Evolutionary conservation across 2,329 filamentous ascomycete genomes (phyloP), one percentile per base, ranked within the genome.

Genomic region (Stemphylium lycopersici): DNA sequence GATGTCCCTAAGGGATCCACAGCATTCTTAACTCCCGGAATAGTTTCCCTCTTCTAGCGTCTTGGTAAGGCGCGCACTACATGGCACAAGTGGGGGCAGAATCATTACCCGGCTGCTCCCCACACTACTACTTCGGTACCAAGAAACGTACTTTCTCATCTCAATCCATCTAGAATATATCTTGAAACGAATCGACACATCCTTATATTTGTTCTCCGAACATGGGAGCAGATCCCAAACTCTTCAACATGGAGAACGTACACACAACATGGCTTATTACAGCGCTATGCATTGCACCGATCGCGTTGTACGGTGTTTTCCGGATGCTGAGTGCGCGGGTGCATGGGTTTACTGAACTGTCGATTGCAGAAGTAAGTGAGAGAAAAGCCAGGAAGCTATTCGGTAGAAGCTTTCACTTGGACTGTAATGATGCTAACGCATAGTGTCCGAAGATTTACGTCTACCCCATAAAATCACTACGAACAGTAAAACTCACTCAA

Each of bases 391-490:
- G 8, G 11, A 32, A 22, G 2, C 2, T 24, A 4, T 1, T 15
- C 13, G 11, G 13, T 4, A 6, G 6, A 29, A 29, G 26, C 2
- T 2, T 11, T 29, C 2, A 29, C 11, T 11, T 29, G 26, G 8
- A 11, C 7, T 29, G 26, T 29, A 29, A 7, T 26, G 4, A 12
- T 39, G 38, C 52, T 63, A n/a, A 61, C 34, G 44, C 13, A 2
- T 12, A 10, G 8, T 11, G 6, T 10, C 42, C 10, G 15, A 12
- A 79, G 73, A 74, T 81, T 12, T 78, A 78, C 52, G 70, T 76
- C 5, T 81, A 81, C 53, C 79, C 79, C 2, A 78, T 81, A 68
- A 81, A 81, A 61, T 77, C 78, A 12, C 68, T 81, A 6, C 75
- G 78, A 13, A 71, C 67, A 2, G 69, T 76, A 4, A 71, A 75